Base-by-base conservation (phyloP, 1,284 basidiomycete species). In the Athelia sp. region DNA sequence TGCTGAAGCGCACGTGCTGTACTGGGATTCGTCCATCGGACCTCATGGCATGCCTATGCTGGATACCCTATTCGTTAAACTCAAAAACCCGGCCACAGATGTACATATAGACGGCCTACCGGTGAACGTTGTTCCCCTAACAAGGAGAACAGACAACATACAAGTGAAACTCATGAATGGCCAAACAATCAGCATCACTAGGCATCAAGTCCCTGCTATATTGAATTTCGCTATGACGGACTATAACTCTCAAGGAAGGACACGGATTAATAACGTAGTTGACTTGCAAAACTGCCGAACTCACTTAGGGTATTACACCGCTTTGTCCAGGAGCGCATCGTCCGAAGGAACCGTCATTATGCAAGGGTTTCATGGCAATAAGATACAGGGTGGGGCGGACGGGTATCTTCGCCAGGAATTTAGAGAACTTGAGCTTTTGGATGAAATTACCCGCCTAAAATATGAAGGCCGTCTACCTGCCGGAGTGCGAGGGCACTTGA, bases 181-280 rank as follows among this genome's bases (percentile, higher is more conserved):
- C 43, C 48, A 32, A 17, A 35, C 14, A 2, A 34, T 66, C 2
- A 24, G 22, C 4, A 56, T 73, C 11, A 46, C 40, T 1, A 44
- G 66, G 13, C 47, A 54, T 3, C 72, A 74, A 52, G 64, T 73
- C 0, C 50, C 61, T 13, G 53, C 71, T 0, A 26, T 72, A 0
- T 63, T 63, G 0, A 71, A 73, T 48, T 74, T 73, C 64, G 60
- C 66, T 2, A 73, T 73, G 64, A 72, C 70, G 14, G 70, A 72
- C 49, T 72, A 64, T 59, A 53, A 57, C 1, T 68, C 65, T 0
- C 71, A 74, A 56, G 72, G 71, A 3, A 66, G 70, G 46, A 68
- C 68, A 3, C 36, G 68, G 18, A 18, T 24, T 2, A 47, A 50
- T 8, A 73, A 72, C 61, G 54, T 63, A 3, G 62, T 68, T 17